A percentile compares a stretch with the other conserved stretches of the same genome.
Evolutionary conservation across 1,139 yeast species (phyloP).

Genomic region (Sugiyamaella xylanicola): DNA sequence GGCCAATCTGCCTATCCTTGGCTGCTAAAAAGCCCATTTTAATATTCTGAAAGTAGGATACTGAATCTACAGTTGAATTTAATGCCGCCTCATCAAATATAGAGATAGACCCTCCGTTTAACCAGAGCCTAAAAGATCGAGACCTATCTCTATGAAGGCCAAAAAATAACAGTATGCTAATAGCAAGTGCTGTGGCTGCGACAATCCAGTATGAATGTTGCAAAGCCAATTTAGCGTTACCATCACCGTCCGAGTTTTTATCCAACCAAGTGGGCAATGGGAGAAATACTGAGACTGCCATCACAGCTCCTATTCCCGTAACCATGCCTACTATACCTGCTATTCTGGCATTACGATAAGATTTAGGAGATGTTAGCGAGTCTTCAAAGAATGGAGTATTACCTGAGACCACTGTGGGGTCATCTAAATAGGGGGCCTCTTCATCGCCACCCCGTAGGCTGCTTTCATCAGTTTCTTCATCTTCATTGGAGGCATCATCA

Average conservation of each 20-base stretch:
- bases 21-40: constrained; percentile 51
- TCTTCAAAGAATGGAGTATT: constrained; percentile 22
- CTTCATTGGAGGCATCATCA: background rate
- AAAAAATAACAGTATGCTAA: constrained; percentile 46
- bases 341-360: constrained; percentile 52
- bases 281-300: constrained; percentile 65
- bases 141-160: constrained; percentile 53
- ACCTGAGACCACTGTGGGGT: constrained; percentile 12
- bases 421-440: constrained; percentile 19
- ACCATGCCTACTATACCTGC: constrained; percentile 64
- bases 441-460: no score
- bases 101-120: constrained; percentile 31
- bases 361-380: constrained; percentile 17
- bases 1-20: constrained; percentile 43
- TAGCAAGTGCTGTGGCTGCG: constrained; percentile 48
- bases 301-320: constrained; percentile 66
- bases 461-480: constrained; percentile 16
- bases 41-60: constrained; percentile 46
- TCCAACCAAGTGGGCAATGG: constrained; percentile 68
- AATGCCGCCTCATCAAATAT: constrained; percentile 39
- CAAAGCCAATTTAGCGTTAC: constrained; percentile 48
- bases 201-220: constrained; percentile 54
- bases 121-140: constrained; percentile 39
- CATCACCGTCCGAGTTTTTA: constrained; percentile 40
- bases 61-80: constrained; percentile 23